Conservation (phyloP, 345 rosid species). For the Populus pruinosa region DNA sequence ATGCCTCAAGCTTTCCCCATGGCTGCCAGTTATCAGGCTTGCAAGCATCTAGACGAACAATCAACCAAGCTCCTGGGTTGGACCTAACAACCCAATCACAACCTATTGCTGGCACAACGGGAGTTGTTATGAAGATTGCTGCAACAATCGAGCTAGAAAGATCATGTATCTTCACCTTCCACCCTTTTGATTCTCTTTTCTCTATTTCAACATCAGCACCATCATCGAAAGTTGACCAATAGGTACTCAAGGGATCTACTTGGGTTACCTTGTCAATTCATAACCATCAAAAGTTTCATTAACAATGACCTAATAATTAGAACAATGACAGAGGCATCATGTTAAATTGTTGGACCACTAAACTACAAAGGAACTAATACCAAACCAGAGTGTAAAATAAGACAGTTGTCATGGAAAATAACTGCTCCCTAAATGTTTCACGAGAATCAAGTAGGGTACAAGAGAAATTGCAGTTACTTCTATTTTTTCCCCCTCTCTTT, state of each 20-base stretch:
- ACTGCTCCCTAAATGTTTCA: not conserved
- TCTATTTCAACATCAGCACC: conserved; percentile 54
- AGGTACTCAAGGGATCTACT: conserved; percentile 60
- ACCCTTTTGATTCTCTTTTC: conserved; percentile 86
- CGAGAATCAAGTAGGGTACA: no score
- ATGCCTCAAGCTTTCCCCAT: conserved; percentile 96
- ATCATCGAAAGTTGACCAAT: conserved; percentile 56
- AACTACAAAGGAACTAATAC: not conserved
- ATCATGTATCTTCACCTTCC: conserved; percentile 98
- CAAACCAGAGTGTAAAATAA: not conserved
- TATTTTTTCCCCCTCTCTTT: not conserved
- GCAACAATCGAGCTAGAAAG: conserved; percentile 95
- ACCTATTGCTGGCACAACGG: conserved; percentile 89
- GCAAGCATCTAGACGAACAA: conserved; percentile 74
- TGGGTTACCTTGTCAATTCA: conserved; percentile 57
- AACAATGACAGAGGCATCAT: conserved; percentile 6
- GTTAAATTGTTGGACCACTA: not conserved
- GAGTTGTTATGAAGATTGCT: conserved; percentile 96
- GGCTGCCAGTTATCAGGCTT: conserved; percentile 94
- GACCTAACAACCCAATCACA: conserved; percentile 99
- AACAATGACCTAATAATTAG: conserved; percentile 21
- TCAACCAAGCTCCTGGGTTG: conserved; percentile 94
- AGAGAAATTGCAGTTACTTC: no score
- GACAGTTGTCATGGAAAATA: not conserved
- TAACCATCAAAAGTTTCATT: conserved; percentile 27